Evolutionary conservation across 352 stramenopile genomes (phyloP).

Genomic region (Pythium pyrilobum): DNA sequence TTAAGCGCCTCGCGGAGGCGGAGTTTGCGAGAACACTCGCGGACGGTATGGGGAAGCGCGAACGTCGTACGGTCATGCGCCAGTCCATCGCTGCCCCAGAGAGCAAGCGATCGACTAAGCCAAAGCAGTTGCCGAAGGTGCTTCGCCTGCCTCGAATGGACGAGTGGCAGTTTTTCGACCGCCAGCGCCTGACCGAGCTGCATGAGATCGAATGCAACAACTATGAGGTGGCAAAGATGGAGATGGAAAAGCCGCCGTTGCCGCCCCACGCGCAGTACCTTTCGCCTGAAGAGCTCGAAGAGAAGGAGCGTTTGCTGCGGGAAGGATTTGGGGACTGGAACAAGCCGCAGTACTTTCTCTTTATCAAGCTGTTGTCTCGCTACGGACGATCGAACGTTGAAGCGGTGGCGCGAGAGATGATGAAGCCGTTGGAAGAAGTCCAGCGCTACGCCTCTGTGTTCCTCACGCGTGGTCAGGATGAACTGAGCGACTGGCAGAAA

Average conservation of each 20-base stretch:
- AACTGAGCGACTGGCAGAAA: conserved; percentile 77
- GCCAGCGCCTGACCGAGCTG: conserved; percentile 66
- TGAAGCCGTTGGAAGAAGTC: conserved; percentile 75
- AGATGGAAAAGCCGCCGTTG: conserved; percentile 71
- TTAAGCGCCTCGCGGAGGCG: conserved; percentile 79
- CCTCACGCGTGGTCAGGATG: conserved; percentile 56
- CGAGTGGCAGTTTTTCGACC: conserved; percentile 88
- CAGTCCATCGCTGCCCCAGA: conserved; percentile 45
- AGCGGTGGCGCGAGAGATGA: conserved; percentile 78
- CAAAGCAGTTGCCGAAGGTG: conserved; percentile 76
- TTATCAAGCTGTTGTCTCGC: conserved; percentile 77
- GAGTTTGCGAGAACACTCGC: conserved; percentile 76
- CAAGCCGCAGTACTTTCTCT: conserved; percentile 84
- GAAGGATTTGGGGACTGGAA: conserved; percentile 87
- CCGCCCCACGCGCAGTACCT: conserved; percentile 76
- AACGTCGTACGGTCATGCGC: conserved; percentile 73
- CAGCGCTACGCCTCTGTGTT: conserved; percentile 64
- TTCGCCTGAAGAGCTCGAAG: conserved; percentile 75
- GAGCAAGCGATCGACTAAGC: conserved; percentile 51
- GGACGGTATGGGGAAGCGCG: conserved; percentile 79
- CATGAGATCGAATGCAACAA: conserved; percentile 81
- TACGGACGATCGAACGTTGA: conserved; percentile 74
- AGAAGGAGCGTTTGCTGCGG: conserved; percentile 90
- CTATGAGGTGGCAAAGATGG: conserved; percentile 71
- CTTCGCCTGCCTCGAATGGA: conserved; percentile 79